Base-by-base conservation (phyloP, 352 stramenopile species). In the Pythium rhizo-oryzae region DNA sequence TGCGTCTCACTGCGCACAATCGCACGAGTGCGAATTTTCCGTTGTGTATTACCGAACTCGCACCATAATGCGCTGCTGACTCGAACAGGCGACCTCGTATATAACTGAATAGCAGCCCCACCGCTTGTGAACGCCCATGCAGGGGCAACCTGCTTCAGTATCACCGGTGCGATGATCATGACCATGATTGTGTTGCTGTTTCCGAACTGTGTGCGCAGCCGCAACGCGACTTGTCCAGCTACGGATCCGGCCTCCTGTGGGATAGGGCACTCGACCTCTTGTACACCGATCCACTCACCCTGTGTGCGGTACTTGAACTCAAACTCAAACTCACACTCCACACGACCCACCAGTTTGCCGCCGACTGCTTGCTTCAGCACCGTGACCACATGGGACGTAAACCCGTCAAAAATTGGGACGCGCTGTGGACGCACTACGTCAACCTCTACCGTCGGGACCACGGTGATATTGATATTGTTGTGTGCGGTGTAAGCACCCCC, bases 81-180 rank as follows among this genome's bases (percentile, higher is more conserved):
- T 25, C 37, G 60, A 6, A 67, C 5, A 8, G 8, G 18, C 11
- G 35, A 41, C 8, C n/a, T n/a, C 15, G 50, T 60, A 18, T 41
- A 47, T 13, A 67, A 30, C 33, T 47, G 50, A 4, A 69, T 21
- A 8, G 21, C n/a, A 18, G 46, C 43, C 24, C 56, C 43, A 11
- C 53, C 53, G 21, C 46, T 21, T 25, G 66, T 54, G 44, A 67
- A 59, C 18, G 43, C 59, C 47, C 59, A 72, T 6, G 13, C 13
- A 41, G 66, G 66, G 7, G 19, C 25, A 24, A 57, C 43, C 7
- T 16, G 35, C 12, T 18, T 6, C 18, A 67, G 35, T 8, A 67
- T 41, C 4, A 72, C 4, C 16, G 66, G 59, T 19, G 58, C 44
- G 15, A 46, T 37, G 18, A 72, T 18, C 21, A 60, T 15, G 28